phyloP scores from a whole-genome alignment of 2,329 filamentous ascomycete species.

The Nothopassalora personata region DNA sequence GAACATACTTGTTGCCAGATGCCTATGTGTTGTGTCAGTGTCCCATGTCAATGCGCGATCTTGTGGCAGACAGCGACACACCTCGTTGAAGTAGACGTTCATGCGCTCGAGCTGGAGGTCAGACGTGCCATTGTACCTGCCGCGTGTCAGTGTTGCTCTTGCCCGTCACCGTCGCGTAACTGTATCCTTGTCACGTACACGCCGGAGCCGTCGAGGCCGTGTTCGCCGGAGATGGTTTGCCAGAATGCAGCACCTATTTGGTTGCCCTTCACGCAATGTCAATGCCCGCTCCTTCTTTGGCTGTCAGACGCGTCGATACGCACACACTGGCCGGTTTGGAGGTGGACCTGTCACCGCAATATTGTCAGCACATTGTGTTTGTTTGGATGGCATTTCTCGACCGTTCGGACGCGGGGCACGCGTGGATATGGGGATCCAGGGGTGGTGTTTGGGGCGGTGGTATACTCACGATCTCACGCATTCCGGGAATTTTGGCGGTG shows the following conservation, averaged over 20 bases:
- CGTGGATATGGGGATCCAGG: conserved; percentile 28
- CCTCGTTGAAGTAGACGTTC: conserved; percentile 99
- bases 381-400: conserved; percentile 31
- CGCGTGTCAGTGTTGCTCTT: conserved; percentile 23
- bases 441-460: conserved; percentile 11
- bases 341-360: conserved; percentile 73
- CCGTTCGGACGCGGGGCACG: conserved; percentile 40
- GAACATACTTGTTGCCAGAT: conserved; percentile 97
- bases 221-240: conserved; percentile 60
- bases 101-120: conserved; percentile 99
- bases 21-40: conserved; percentile 52
- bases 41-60: neutral
- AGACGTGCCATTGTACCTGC: conserved; percentile 91
- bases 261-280: conserved; percentile 67
- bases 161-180: neutral
- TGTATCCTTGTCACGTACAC: conserved; percentile 64
- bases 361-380: conserved; percentile 52
- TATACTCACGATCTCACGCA: conserved; percentile 64
- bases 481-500: conserved; percentile 40
- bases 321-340: conserved; percentile 99
- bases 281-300: conserved; percentile 20
- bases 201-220: conserved; percentile 95
- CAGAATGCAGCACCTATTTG: conserved; percentile 99
- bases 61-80: conserved; percentile 35
- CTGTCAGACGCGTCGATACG: conserved; percentile 39